These are phyloP conservation scores for Dryadomyces quercus-mongolicae DNA, from an alignment of 2,329 filamentous ascomycete species.

Conservation along the genomic window DNA sequence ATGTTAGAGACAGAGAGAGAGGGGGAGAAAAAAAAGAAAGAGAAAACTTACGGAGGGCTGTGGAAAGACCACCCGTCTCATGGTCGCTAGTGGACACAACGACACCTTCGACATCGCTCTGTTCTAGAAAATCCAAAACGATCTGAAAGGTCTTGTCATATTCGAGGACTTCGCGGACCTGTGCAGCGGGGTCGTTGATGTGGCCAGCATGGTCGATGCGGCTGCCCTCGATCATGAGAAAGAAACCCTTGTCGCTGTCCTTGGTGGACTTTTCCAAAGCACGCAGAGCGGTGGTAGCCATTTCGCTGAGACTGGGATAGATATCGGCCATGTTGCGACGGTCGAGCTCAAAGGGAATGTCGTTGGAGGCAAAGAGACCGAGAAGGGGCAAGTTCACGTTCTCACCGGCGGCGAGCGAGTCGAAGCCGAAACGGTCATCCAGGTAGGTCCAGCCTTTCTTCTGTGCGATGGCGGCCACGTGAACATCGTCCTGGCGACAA, in stretches of 20 bases:
- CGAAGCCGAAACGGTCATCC: conserved; percentile 60
- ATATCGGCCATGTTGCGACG: conserved; percentile 63
- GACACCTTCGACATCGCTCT: conserved; percentile 61
- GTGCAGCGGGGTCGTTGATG: conserved; percentile 69
- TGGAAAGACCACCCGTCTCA: conserved; percentile 81
- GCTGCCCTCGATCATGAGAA: conserved; percentile 96
- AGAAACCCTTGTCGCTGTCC: conserved; percentile 84
- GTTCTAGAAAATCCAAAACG: conserved; percentile 74
- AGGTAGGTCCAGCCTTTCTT: conserved; percentile 73
- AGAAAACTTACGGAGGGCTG: conserved; percentile 54
- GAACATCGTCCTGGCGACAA: conserved; percentile 67
- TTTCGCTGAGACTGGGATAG: conserved; percentile 85
- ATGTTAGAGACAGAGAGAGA: conserved; percentile 19
- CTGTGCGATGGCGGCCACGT: conserved; percentile 62
- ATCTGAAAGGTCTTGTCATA: conserved; percentile 79
- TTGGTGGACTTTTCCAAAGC: conserved; percentile 71
- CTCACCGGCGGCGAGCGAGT: conserved; percentile 55
- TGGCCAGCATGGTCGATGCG: conserved; percentile 93
- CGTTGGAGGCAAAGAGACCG: conserved; percentile 68
- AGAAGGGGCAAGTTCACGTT: conserved; percentile 67
- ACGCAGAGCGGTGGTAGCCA: conserved; percentile 71
- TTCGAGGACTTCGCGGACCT: conserved; percentile 86
- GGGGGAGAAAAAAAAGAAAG: background rate
- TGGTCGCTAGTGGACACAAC: conserved; percentile 90
- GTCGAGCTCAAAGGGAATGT: conserved; percentile 92